Evolutionary conservation across 805 yeast species (phyloP), one percentile per base, ranked within the genome.

Genomic region (Hanseniaspora occidentalis): DNA sequence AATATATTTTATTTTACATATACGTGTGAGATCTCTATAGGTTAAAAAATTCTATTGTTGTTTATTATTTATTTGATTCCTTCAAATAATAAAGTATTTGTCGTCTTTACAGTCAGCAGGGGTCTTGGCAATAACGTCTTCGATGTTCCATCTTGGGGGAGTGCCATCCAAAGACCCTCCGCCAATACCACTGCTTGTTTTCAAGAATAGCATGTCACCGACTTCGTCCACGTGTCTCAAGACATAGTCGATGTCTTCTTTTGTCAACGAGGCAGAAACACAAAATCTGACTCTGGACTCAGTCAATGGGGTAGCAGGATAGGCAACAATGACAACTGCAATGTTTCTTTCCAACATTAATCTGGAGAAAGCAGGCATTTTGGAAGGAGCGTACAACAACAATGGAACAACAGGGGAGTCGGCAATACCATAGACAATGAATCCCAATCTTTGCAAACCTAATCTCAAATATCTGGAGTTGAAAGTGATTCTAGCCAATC

Each of bases 371-470:
- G 89, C 86, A 20, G 95, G 94, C 94, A 92, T 85, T 58, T 88
- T 89, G 22, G 94, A 78, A 19, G 98, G 99, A 40, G 84, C 75
- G 56, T 81, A 92, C 47, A 88, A 62, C 57, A 92, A 66, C 45
- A 89, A 60, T 25, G 98, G 98, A 44, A 92, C 77, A 39, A 92
- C 95, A 1, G 99, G 99, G 33, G 95, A 83, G 60, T 92, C 98
- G 50, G 92, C 96, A 47, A 82, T 82, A 49, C 99, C 99, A 50
- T 79, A 81, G 36, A 86, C 92, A 53, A 88, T 85, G 60, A 88
- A 92, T 1, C 99, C 99, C 46, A 92, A 66, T 58, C 89, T 79
- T 59, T 84, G 85, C 54, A 92, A 70, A 39, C 95, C 99, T 35
- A 86, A 67, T 54, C 97, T 76, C 45, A 92, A 67, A 63, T 92